A percentile compares a stretch with the other conserved stretches of the same genome.
phyloP scores from a whole-genome alignment of 2,329 filamentous ascomycete genomes.

The Lachnellula occidentalis region DNA sequence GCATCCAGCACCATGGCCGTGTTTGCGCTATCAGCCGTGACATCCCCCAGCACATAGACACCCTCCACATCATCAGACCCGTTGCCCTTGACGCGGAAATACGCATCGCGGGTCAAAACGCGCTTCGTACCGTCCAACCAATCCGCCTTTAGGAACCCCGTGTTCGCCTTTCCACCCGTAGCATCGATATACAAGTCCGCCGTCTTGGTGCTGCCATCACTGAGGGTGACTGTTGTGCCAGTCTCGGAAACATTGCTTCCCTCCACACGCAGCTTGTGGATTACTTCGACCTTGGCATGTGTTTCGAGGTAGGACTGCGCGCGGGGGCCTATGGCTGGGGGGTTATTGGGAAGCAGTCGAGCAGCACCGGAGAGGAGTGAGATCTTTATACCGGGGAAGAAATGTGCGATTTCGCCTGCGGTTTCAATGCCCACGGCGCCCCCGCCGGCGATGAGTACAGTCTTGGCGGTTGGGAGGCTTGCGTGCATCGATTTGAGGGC shows the following conservation, averaged over 20 bases:
- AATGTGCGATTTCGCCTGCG: constrained; percentile 28
- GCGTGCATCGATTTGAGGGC: constrained; percentile 27
- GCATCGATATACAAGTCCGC: constrained; percentile 44
- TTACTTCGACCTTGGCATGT: constrained; percentile 44
- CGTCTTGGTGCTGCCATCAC: constrained; percentile 37
- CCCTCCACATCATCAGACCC: neutral
- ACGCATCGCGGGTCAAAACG: constrained; percentile 42
- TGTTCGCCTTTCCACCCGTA: constrained; percentile 38
- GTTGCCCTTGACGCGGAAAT: constrained; percentile 35
- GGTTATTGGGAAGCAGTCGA: constrained; percentile 5
- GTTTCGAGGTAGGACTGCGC: constrained; percentile 40
- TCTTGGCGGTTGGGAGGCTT: constrained; percentile 25
- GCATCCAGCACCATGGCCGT: neutral
- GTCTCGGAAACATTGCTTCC: constrained; percentile 21
- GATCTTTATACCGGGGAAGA: constrained; percentile 14
- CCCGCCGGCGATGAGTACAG: constrained; percentile 27
- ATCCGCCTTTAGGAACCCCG: constrained; percentile 39
- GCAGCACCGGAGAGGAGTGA: constrained; percentile 16
- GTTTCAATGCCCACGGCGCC: constrained; percentile 30
- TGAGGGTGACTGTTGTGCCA: constrained; percentile 35
- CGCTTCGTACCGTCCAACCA: constrained; percentile 42
- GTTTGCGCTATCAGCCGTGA: neutral
- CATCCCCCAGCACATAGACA: constrained; percentile 20
- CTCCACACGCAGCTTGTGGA: constrained; percentile 35
- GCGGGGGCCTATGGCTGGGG: neutral